These are phyloP conservation scores for Delonix regia DNA, from an alignment of 306 rosid species.

Conservation along the genomic window DNA sequence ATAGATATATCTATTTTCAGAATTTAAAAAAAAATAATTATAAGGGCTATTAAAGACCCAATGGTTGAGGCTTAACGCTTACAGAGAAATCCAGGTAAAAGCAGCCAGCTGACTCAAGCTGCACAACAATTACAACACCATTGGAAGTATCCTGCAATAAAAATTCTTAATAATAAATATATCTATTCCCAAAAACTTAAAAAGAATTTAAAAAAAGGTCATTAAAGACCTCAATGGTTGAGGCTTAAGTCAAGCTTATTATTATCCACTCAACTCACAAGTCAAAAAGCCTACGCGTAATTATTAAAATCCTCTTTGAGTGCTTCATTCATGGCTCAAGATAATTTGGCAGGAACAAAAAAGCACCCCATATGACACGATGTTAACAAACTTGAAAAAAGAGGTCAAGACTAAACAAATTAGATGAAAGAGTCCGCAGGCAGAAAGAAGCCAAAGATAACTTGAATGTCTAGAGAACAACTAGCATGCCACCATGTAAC, in stretches of 20 bases:
- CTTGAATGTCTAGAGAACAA: slow-evolving; percentile 6
- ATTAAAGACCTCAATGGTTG: not conserved
- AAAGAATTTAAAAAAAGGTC: not conserved
- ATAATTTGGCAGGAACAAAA: not conserved
- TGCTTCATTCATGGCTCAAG: not conserved
- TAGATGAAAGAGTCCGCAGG: not conserved
- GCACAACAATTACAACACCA: slow-evolving; percentile 1
- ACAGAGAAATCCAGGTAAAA: not conserved
- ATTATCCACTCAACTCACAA: not conserved
- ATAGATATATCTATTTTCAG: not conserved
- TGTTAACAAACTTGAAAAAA: slow-evolving; percentile 3
- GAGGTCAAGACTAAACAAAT: not conserved
- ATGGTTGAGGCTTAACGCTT: too few relatives aligned
- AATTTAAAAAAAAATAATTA: not conserved
- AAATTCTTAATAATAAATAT: not conserved
- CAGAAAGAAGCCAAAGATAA: slow-evolving; percentile 13
- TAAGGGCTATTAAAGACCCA: too few relatives aligned
- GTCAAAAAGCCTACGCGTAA: not conserved
- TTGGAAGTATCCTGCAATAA: not conserved
- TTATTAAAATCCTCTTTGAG: slow-evolving; percentile 1
- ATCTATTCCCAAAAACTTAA: not conserved
- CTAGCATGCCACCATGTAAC: not conserved
- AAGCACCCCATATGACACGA: slow-evolving; percentile 7
- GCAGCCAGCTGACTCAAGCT: not conserved
- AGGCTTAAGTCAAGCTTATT: not conserved